Percentiles rank a stretch among this genome's conserved stretches.
Evolutionary conservation across 768 basidiomycete species (phyloP).

Genomic region (Suillus hirtellus): DNA sequence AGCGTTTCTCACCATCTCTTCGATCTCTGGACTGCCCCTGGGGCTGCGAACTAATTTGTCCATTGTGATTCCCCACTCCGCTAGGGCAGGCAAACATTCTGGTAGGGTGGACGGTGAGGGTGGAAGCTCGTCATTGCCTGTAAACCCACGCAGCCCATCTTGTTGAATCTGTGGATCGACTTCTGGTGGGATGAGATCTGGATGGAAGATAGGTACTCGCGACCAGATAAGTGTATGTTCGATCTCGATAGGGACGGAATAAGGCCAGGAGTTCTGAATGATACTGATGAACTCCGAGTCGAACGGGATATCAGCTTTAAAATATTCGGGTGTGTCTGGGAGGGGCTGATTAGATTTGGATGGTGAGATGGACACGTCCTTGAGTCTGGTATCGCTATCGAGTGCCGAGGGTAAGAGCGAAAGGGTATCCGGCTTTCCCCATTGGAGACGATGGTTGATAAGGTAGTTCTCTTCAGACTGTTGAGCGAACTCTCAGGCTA

Average conservation of each 20-base stretch:
- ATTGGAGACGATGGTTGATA: conserved; percentile 65
- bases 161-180: conserved; percentile 61
- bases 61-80: conserved; percentile 70
- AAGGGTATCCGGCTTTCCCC: conserved; percentile 69
- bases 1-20: conserved; percentile 47
- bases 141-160: conserved; percentile 85
- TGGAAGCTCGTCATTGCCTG: conserved; percentile 54
- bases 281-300: conserved; percentile 58
- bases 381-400: conserved; percentile 26
- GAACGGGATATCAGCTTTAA: conserved; percentile 59
- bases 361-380: neutral
- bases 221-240: conserved; percentile 83
- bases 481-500: conserved; percentile 1
- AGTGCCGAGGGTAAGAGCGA: conserved; percentile 60
- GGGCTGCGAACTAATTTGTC: conserved; percentile 58
- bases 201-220: conserved; percentile 67
- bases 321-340: conserved; percentile 52
- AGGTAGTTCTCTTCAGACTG: conserved; percentile 63
- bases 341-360: conserved; percentile 13
- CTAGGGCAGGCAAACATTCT: conserved; percentile 57
- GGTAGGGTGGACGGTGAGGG: conserved; percentile 62
- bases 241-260: conserved; percentile 77
- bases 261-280: conserved; percentile 87
- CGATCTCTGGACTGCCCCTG: conserved; percentile 54
- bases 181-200: conserved; percentile 49